Percentiles rank a stretch among this genome's conserved stretches.
phyloP scores from a whole-genome alignment of 306 rosid genomes.

The Cucumis melo region DNA sequence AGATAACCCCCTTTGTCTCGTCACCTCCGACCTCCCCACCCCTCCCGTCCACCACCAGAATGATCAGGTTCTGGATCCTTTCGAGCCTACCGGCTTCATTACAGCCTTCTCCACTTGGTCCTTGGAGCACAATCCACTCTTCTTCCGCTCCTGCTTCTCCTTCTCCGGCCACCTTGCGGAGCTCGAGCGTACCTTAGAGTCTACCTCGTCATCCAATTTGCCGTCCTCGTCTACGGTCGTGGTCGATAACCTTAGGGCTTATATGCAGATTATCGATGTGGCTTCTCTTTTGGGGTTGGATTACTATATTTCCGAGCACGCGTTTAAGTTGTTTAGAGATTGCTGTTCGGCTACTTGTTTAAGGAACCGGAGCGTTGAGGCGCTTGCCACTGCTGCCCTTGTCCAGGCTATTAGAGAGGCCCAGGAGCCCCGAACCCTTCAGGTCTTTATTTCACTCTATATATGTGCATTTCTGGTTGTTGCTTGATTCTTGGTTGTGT shows the following conservation, averaged over 20 bases:
- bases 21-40: conserved; percentile 78
- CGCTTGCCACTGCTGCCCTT: conserved; percentile 94
- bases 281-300: conserved; percentile 82
- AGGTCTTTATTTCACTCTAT: conserved; percentile 24
- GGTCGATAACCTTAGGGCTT: conserved; percentile 83
- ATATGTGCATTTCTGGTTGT: background rate
- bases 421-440: conserved; percentile 89
- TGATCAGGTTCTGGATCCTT: conserved; percentile 52
- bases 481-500: background rate
- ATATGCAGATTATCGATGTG: conserved; percentile 92
- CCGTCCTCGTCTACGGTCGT: conserved; percentile 56
- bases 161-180: conserved; percentile 95
- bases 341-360: conserved; percentile 93
- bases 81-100: conserved; percentile 90
- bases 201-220: conserved; percentile 22
- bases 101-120: conserved; percentile 93
- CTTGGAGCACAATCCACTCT: conserved; percentile 72
- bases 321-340: conserved; percentile 86
- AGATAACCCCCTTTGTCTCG: conserved; percentile 82
- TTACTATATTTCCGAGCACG: conserved; percentile 70
- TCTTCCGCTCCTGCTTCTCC: conserved; percentile 61
- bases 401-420: conserved; percentile 95
- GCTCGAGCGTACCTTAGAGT: conserved; percentile 81
- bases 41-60: conserved; percentile 10
- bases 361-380: conserved; percentile 95